Evolutionary conservation across 2,329 filamentous ascomycete genomes (phyloP).

Genomic region (Fusarium newnesense): DNA sequence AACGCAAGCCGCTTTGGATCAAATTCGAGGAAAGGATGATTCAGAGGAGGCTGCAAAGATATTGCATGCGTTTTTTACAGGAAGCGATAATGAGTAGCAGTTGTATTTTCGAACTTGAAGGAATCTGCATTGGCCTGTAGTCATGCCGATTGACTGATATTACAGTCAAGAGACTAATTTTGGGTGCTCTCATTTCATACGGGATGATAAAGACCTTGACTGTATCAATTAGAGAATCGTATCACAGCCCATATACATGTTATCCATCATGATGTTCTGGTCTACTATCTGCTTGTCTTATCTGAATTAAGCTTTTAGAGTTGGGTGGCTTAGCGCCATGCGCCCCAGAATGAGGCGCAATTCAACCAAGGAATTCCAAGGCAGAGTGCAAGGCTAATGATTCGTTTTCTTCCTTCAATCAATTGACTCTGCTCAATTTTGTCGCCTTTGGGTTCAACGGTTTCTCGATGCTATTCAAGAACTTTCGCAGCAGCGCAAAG

Average conservation of each 20-base stretch:
- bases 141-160: too few relatives aligned
- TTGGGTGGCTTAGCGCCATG: slow-evolving; percentile 10
- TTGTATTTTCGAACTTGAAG: not conserved
- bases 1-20: not conserved
- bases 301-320: not conserved
- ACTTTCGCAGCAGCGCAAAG: slow-evolving; percentile 4
- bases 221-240: not conserved
- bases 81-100: accelerated
- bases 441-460: too few relatives aligned
- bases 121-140: not conserved
- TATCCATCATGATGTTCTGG: not conserved
- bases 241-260: not conserved
- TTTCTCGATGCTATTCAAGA: slow-evolving; percentile 14
- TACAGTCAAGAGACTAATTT: too few relatives aligned
- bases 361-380: not conserved
- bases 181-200: not conserved
- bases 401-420: not conserved
- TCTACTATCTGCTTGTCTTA: not conserved
- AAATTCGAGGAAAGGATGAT: not conserved
- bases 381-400: not conserved
- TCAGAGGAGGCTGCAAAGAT: not conserved
- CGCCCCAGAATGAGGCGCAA: slow-evolving; percentile 9
- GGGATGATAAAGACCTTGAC: not conserved
- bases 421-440: too few relatives aligned
- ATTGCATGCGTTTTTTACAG: not conserved